Percentiles rank a stretch among this genome's conserved stretches.
Conservation (phyloP, 257 asterid genomes). For the Ballota nigra region DNA sequence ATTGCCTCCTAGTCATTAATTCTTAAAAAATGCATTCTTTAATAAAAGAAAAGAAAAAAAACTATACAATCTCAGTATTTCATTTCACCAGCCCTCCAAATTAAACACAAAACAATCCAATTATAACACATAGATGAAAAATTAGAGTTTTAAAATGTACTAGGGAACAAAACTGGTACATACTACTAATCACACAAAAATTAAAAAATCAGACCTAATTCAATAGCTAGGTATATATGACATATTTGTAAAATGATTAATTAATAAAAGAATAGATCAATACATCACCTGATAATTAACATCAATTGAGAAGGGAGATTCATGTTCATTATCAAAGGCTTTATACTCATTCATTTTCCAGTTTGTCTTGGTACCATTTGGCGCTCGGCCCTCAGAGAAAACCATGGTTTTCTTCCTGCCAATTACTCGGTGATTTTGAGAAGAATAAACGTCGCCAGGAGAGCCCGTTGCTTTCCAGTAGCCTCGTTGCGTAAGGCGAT, state of each 20-base stretch:
- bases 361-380: slow-evolving; percentile 3
- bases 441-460: slow-evolving; percentile 14
- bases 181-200: too few relatives aligned
- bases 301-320: not conserved
- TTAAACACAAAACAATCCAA: too few relatives aligned
- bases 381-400: slow-evolving; percentile 27
- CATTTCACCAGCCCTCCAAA: not conserved
- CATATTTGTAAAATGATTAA: not conserved
- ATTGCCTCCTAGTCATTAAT: not conserved
- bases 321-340: not conserved
- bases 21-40: too few relatives aligned
- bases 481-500: slow-evolving; percentile 41
- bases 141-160: not conserved
- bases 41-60: not conserved
- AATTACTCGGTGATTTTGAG: slow-evolving; percentile 1
- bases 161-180: too few relatives aligned
- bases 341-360: slow-evolving; percentile 30
- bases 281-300: not conserved
- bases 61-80: too few relatives aligned
- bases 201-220: too few relatives aligned
- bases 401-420: slow-evolving; percentile 25
- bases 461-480: slow-evolving; percentile 34
- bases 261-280: not conserved
- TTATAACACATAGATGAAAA: too few relatives aligned
- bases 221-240: too few relatives aligned